These are phyloP conservation scores for Colletotrichum magnum DNA, from an alignment of 2,329 filamentous ascomycete genomes.

Conservation along the genomic window DNA sequence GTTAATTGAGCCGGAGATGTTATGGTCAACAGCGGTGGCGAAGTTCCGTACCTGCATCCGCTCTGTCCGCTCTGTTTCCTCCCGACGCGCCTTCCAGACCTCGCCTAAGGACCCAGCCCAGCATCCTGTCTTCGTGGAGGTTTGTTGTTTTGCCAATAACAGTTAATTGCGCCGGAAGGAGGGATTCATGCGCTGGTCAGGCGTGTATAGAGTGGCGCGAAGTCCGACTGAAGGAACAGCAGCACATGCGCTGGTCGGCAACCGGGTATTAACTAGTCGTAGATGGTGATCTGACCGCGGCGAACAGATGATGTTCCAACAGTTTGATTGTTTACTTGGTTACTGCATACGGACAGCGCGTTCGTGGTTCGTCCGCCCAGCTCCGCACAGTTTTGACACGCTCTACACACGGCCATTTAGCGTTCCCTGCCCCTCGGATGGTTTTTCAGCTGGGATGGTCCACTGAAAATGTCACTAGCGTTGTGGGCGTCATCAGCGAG, in stretches of 20 bases:
- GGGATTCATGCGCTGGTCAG: constrained; percentile 3
- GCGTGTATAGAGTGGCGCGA: constrained; percentile 18
- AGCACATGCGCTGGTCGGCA: constrained; percentile 26
- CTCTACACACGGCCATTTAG: neutral
- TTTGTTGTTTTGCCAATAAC: neutral
- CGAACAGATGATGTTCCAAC: constrained; percentile 34
- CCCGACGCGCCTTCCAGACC: constrained; percentile 58
- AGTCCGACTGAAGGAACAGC: constrained; percentile 19
- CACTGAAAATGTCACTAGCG: constrained; percentile 11
- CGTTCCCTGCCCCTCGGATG: neutral
- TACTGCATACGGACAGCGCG: constrained; percentile 44
- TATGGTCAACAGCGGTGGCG: neutral
- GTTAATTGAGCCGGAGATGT: constrained; percentile 4
- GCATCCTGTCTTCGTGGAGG: constrained; percentile 56
- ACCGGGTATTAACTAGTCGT: constrained; percentile 29
- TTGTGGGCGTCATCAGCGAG: constrained; percentile 39
- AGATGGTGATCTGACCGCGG: constrained; percentile 36
- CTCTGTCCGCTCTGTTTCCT: constrained; percentile 43
- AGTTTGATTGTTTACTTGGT: constrained; percentile 45
- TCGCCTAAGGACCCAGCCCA: constrained; percentile 72
- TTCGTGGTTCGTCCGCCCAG: constrained; percentile 14
- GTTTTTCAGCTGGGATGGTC: neutral
- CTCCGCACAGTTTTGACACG: constrained; percentile 9
- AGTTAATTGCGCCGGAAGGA: neutral
- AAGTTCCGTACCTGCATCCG: constrained; percentile 42